Conservation (phyloP, 495 filamentous ascomycete genomes). For the Aspergillus sparsus region DNA sequence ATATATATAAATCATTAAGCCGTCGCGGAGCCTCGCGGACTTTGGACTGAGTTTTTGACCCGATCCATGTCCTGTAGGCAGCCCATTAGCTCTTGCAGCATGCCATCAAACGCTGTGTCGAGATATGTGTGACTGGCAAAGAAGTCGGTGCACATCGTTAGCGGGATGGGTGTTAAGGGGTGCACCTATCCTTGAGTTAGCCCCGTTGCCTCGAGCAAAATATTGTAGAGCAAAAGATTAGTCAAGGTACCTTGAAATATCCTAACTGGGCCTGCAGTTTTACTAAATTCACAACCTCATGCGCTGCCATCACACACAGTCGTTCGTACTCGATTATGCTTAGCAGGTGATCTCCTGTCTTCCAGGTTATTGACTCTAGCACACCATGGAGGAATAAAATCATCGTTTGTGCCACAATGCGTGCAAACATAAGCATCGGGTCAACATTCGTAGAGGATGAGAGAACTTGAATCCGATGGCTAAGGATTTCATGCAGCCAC, state of each 20-base stretch:
- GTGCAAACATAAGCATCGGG: constrained; percentile 45
- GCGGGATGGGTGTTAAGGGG: constrained; percentile 28
- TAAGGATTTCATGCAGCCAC: constrained; percentile 49
- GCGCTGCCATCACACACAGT: constrained; percentile 26
- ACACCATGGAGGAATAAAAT: constrained; percentile 37
- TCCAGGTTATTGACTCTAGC: constrained; percentile 29
- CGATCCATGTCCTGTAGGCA: constrained; percentile 27
- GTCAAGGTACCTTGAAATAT: constrained; percentile 24
- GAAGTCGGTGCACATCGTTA: constrained; percentile 30
- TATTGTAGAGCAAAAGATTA: not conserved
- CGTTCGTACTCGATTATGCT: constrained; percentile 29
- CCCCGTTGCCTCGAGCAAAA: not conserved
- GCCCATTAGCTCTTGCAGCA: constrained; percentile 25
- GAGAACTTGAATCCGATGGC: constrained; percentile 32
- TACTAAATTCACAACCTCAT: constrained; percentile 25
- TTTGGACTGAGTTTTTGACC: constrained; percentile 25
- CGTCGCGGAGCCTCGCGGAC: constrained; percentile 11
- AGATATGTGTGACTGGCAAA: constrained; percentile 25
- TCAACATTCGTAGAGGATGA: constrained; percentile 35
- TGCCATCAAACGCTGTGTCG: constrained; percentile 24
- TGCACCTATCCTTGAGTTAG: constrained; percentile 22
- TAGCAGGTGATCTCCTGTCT: constrained; percentile 26
- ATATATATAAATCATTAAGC: not conserved
- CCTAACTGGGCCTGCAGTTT: constrained; percentile 28
- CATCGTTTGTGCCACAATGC: constrained; percentile 47